Percentiles rank a stretch among this genome's conserved stretches.
Conservation (phyloP, 345 rosid species). For the Citrus medica region DNA sequence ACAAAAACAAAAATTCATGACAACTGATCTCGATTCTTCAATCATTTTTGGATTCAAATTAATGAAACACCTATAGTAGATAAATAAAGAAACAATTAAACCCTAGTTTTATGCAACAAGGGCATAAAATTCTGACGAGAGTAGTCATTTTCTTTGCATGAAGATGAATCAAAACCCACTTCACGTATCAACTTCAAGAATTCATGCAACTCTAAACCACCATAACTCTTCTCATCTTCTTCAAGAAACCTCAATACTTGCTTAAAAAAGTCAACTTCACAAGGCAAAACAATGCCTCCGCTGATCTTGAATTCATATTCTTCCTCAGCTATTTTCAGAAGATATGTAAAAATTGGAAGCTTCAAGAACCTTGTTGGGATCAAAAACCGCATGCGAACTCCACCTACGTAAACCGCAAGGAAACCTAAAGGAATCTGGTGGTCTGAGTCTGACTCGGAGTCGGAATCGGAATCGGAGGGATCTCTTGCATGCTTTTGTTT, state of each 20-base stretch:
- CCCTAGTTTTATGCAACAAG: neutral
- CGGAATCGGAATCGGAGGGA: neutral
- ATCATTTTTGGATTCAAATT: too few species aligned
- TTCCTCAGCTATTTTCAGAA: constrained; percentile 17
- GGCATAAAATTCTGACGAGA: neutral
- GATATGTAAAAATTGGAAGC: constrained; percentile 8
- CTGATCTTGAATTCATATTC: constrained; percentile 17
- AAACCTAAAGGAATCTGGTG: constrained; percentile 2
- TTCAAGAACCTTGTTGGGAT: constrained; percentile 18
- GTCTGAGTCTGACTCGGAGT: neutral
- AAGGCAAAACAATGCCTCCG: constrained; percentile 24
- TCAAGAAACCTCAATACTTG: constrained; percentile 7
- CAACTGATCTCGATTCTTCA: too few species aligned
- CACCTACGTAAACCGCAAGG: constrained; percentile 15
- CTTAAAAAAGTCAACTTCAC: constrained; percentile 14
- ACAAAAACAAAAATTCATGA: too few species aligned
- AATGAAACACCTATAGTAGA: too few species aligned
- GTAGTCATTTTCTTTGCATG: neutral
- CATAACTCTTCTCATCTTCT: constrained; percentile 18
- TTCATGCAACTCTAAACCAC: neutral
- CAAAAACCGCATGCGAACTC: constrained; percentile 5
- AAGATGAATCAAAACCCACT: constrained; percentile 5
- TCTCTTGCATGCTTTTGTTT: neutral
- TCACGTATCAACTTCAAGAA: constrained; percentile 6
- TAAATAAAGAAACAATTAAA: neutral